phyloP scores from a whole-genome alignment of 495 filamentous ascomycete genomes.

The Paragyromitra xinjiangensis region DNA sequence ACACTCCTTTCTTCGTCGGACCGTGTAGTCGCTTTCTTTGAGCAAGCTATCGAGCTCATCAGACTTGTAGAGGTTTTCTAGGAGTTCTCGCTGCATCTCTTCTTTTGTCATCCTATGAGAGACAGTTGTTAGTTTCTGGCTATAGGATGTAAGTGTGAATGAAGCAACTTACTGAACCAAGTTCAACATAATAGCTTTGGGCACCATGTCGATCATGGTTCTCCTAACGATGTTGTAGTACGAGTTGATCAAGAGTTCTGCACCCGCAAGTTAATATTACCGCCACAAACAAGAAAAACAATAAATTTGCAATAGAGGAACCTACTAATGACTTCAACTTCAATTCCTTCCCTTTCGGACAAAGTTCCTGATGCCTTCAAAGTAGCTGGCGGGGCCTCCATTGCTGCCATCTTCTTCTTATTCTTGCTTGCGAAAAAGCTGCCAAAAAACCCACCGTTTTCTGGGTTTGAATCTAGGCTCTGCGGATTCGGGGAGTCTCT shows the following conservation, averaged over 20 bases:
- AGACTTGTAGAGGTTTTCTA: slow-evolving; percentile 97
- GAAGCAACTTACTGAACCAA: slow-evolving; percentile 80
- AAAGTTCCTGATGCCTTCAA: slow-evolving; percentile 93
- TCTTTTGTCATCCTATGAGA: slow-evolving; percentile 85
- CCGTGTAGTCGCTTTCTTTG: slow-evolving; percentile 97
- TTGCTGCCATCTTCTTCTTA: slow-evolving; percentile 99
- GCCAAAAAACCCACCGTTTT: slow-evolving; percentile 86
- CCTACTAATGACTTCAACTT: slow-evolving; percentile 98
- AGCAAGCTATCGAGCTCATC: slow-evolving; percentile 90
- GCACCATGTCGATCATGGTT: slow-evolving; percentile 99
- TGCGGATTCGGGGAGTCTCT: slow-evolving; percentile 73
- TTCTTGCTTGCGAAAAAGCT: slow-evolving; percentile 98
- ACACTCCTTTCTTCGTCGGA: slow-evolving; percentile 95
- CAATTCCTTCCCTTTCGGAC: slow-evolving; percentile 88
- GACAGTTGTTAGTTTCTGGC: slow-evolving; percentile 47
- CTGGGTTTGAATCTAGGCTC: slow-evolving; percentile 65
- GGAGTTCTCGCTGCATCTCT: slow-evolving; percentile 96
- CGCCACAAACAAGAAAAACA: background rate
- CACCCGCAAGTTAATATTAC: slow-evolving; percentile 15
- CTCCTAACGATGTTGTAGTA: slow-evolving; percentile 98
- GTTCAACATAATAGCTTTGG: slow-evolving; percentile 98
- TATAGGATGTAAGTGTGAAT: background rate
- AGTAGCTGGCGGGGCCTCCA: slow-evolving; percentile 92
- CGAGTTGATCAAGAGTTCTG: slow-evolving; percentile 92
- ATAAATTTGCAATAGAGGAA: slow-evolving; percentile 41